Conservation (phyloP, 345 rosid genomes). For the Eucalyptus lansdowneana region DNA sequence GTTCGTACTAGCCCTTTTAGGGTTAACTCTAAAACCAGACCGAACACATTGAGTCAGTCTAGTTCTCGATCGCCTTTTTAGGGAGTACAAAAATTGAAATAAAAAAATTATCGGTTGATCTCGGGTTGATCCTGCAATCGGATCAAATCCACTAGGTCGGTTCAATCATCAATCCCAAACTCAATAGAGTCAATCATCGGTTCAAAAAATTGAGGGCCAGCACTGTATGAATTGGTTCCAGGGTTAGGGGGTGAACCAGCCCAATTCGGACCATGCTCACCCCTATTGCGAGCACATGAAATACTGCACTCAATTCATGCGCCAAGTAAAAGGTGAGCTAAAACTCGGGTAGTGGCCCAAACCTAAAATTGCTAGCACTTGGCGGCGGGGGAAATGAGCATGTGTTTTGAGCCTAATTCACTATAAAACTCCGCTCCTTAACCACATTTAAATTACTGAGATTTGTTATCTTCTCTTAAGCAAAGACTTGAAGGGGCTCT, state of each 20-base stretch:
- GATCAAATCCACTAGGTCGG: too few species aligned
- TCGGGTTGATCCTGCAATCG: accelerated
- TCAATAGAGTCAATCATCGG: too few species aligned
- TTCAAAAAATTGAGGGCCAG: too few species aligned
- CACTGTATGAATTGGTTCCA: accelerated
- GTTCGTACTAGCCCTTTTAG: too few species aligned
- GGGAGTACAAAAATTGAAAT: too few species aligned
- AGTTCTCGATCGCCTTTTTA: too few species aligned
- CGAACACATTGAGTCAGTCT: accelerated
- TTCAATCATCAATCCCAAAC: too few species aligned
- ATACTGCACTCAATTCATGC: background rate
- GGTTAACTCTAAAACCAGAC: too few species aligned
- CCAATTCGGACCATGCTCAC: accelerated
- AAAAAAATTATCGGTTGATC: too few species aligned
- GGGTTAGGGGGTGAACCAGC: accelerated
- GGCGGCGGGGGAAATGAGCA: background rate
- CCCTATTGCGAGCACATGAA: background rate
- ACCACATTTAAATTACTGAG: background rate
- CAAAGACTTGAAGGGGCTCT: background rate
- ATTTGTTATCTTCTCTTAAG: background rate
- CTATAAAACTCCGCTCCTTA: background rate
- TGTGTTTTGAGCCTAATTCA: background rate
- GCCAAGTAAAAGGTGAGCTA: background rate
- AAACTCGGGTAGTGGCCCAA: background rate
- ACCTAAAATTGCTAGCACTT: background rate